Evolutionary conservation across 225 moss, liverwort and hornwort species (phyloP).

Genomic region (Physcomitrellopsis africana): DNA sequence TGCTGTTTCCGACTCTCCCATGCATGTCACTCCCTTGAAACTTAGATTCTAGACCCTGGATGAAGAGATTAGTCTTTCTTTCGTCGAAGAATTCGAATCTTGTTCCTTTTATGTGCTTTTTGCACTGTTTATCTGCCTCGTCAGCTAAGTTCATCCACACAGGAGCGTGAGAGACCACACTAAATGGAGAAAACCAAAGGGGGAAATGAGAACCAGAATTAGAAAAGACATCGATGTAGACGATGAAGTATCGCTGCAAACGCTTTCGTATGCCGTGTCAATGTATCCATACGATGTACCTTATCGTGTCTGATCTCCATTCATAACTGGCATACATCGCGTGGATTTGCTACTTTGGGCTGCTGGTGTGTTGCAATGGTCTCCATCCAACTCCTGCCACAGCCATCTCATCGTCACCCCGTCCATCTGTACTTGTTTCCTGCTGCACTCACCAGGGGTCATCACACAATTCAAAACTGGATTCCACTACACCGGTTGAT

Average conservation of each 20-base stretch:
- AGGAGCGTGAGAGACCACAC: too few species aligned
- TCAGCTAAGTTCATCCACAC: not conserved
- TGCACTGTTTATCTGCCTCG: not conserved
- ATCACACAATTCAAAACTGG: not conserved
- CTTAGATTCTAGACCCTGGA: too few species aligned
- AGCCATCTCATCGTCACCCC: not conserved
- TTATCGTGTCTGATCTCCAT: slow-evolving; percentile 25
- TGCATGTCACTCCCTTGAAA: too few species aligned
- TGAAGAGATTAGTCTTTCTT: too few species aligned
- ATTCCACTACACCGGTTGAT: not conserved
- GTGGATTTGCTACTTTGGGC: not conserved
- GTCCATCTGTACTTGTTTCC: not conserved
- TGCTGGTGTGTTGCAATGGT: not conserved
- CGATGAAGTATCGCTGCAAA: too few species aligned
- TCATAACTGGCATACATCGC: not conserved
- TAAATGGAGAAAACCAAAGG: not conserved
- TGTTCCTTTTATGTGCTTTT: not conserved
- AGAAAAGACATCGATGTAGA: too few species aligned
- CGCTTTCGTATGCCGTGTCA: too few species aligned
- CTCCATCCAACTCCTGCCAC: slow-evolving; percentile 30
- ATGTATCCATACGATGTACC: not conserved
- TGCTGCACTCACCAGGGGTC: too few species aligned
- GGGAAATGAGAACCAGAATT: not conserved
- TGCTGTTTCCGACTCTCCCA: too few species aligned
- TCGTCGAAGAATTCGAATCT: not conserved